Conservation (phyloP, 768 basidiomycete genomes). For the Tephrocybe sp. region DNA sequence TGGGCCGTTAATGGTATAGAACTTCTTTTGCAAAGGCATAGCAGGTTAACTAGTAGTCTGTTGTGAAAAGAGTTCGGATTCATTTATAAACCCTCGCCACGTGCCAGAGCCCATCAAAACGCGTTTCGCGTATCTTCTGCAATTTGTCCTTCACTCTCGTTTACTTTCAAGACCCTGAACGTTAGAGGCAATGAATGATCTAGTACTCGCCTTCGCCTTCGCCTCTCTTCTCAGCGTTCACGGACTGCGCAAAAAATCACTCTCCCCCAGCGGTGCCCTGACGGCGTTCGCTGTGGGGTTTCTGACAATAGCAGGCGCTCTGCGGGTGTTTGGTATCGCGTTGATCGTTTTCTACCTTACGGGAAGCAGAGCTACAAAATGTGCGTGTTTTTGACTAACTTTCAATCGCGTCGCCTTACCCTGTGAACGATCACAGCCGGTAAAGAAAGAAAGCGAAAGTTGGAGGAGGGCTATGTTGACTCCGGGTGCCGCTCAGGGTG, state of each 20-base stretch:
- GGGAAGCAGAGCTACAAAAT: constrained; percentile 84
- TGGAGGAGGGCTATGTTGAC: constrained; percentile 79
- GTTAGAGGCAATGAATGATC: constrained; percentile 19
- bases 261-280: constrained; percentile 74
- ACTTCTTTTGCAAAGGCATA: too few species aligned
- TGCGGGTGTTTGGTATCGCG: constrained; percentile 61
- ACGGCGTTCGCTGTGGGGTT: constrained; percentile 81
- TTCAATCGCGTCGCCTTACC: too few species aligned
- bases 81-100: too few species aligned
- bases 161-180: not conserved
- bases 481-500: constrained; percentile 71
- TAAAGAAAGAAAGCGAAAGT: constrained; percentile 66
- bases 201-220: constrained; percentile 30
- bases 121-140: too few species aligned
- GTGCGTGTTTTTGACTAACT: constrained; percentile 43
- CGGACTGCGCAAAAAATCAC: constrained; percentile 71
- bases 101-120: too few species aligned
- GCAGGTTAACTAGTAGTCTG: too few species aligned
- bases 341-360: constrained; percentile 79
- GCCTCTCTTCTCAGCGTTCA: constrained; percentile 61
- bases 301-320: constrained; percentile 65
- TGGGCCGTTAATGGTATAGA: too few species aligned
- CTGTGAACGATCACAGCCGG: constrained; percentile 47
- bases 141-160: too few species aligned
- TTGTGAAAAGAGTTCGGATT: too few species aligned